Evolutionary conservation across 495 filamentous ascomycete species (phyloP).

Genomic region (Friedmanniomyces simplex): DNA sequence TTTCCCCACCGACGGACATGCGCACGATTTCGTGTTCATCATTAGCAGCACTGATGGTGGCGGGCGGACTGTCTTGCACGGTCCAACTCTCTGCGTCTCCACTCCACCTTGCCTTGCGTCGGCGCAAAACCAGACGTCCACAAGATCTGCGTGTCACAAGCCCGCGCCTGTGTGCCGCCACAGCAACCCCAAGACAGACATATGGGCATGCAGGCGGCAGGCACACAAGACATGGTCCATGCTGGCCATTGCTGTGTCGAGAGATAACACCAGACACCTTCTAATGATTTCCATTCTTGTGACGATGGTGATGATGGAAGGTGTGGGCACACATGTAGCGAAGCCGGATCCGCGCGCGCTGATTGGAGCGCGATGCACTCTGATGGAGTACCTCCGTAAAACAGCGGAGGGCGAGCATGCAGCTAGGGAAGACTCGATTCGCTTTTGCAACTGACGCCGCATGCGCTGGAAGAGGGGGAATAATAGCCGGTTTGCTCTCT

Average conservation of each 20-base stretch:
- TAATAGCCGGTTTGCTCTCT: neutral
- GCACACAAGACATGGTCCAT: neutral
- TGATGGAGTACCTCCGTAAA: constrained; percentile 1
- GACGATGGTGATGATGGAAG: neutral
- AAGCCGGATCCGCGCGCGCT: neutral
- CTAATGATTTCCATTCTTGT: too few relatives aligned
- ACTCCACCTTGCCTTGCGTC: neutral
- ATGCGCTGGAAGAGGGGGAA: neutral
- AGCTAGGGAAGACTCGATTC: constrained; percentile 8
- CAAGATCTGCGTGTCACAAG: constrained; percentile 1
- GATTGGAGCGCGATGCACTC: constrained; percentile 4
- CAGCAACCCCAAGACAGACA: neutral
- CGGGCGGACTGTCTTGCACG: neutral
- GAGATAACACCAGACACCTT: too few relatives aligned
- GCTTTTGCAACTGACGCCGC: neutral
- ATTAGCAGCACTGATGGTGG: neutral
- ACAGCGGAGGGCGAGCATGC: neutral
- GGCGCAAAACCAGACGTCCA: neutral
- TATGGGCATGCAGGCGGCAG: neutral
- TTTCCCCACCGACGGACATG: neutral
- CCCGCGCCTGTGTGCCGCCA: neutral
- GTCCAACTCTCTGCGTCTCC: neutral
- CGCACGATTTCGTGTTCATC: neutral
- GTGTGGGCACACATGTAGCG: neutral
- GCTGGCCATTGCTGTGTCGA: neutral